These are phyloP conservation scores for Pseudogymnoascus sp. DNA, from an alignment of 2,329 filamentous ascomycete species.

Conservation along the genomic window DNA sequence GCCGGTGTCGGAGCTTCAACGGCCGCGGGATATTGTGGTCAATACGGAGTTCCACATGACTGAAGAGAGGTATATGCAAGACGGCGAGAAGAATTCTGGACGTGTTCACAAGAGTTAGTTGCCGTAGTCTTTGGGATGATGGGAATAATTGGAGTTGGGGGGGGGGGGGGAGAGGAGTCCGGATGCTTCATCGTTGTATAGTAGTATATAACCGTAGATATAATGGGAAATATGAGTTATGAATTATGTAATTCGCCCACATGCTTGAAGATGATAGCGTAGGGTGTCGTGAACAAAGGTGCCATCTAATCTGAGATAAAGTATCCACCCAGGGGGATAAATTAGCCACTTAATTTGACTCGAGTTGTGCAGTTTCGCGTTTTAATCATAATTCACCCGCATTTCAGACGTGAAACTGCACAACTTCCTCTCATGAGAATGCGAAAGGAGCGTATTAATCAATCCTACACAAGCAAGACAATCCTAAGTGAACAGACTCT, in stretches of 20 bases:
- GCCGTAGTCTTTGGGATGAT: background rate
- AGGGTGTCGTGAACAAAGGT: no score
- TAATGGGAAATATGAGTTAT: background rate
- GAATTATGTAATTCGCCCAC: background rate
- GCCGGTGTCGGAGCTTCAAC: slow-evolving; percentile 13
- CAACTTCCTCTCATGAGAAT: no score
- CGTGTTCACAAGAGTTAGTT: slow-evolving; percentile 13
- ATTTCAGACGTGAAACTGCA: no score
- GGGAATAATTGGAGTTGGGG: background rate
- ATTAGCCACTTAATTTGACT: no score
- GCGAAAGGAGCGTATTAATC: no score
- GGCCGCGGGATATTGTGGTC: slow-evolving; percentile 31
- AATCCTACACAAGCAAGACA: no score
- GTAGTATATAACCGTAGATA: background rate
- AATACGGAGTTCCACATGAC: slow-evolving; percentile 17
- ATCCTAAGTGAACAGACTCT: no score
- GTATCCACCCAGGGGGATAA: no score
- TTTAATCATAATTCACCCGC: no score
- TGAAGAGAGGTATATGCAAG: slow-evolving; percentile 10
- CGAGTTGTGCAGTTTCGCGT: no score
- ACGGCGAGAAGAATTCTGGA: slow-evolving; percentile 7
- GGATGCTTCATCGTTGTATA: background rate
- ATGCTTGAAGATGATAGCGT: background rate
- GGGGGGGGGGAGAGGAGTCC: background rate
- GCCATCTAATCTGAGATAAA: no score